Evolutionary conservation across 73 alveolate species (phyloP), one percentile per base, ranked within the genome.

Genomic region (Effrenium voratum): DNA sequence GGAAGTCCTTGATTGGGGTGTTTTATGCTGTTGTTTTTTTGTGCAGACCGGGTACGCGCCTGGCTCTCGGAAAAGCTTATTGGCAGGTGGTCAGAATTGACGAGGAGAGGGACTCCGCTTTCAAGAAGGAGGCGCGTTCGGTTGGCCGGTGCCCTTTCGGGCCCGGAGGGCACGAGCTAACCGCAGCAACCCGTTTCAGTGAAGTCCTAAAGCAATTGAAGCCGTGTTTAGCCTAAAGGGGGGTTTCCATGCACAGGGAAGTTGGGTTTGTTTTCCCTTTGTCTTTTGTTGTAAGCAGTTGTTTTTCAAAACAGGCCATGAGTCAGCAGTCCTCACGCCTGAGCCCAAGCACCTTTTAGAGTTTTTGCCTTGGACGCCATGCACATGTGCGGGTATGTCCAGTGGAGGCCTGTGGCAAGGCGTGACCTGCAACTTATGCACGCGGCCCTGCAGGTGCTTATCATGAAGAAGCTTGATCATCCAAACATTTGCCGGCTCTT

Each of bases 401-500:
- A 12, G n/a, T 2, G 32, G 38, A 6, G 2, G 24, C 22, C 68
- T 15, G 38, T 72, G 26, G 16, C 28, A 0, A 22, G 16, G n/a
- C 16, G 16, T 57, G 72, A 57, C 72, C 72, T 26, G 47, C 36
- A n/a, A 5, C 28, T 32, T 15, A 0, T 15, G 50, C 47, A 13
- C 28, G 15, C n/a, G 45, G 41, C 30, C 15, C 50, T 0, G 15
- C 52, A 90, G 97, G 97, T 90, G 86, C n/a, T 75, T 57, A 90
- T 70, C 87, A 90, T 90, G 97, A 90, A 90, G 87, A 34, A n/a
- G 34, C 44, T 90, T 45, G 97, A 90, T 46, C 97, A 90, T 55
- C 97, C 97, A 72, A 90, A 90, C 75, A 90, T 90, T 36, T 90
- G 97, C 63, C 97, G 97, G 28, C 87, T 90, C 57, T 90, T 90